Percentiles rank a stretch among this genome's conserved stretches.
phyloP scores from a whole-genome alignment of 345 rosid genomes.

The Erysimum cheiranthoides region DNA sequence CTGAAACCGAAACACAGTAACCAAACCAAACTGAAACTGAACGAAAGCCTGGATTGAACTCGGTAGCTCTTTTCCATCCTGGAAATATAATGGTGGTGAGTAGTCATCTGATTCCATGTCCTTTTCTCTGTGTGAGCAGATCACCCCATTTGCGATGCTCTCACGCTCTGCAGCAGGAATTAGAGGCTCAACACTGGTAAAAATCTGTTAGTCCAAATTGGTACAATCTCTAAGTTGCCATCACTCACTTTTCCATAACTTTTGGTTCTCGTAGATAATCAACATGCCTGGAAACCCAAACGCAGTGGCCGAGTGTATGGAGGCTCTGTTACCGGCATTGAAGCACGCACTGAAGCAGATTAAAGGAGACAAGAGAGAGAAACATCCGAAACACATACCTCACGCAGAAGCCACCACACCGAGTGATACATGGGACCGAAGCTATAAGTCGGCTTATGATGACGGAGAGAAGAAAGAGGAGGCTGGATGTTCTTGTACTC shows the following conservation, averaged over 20 bases:
- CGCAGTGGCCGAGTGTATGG: constrained; percentile 94
- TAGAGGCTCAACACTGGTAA: constrained; percentile 93
- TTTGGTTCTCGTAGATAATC: constrained; percentile 63
- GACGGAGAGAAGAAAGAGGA: constrained; percentile 42
- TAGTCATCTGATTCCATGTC: constrained; percentile 12
- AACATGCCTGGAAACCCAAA: constrained; percentile 99
- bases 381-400: constrained; percentile 85
- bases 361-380: constrained; percentile 93
- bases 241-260: constrained; percentile 10
- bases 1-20: too few relatives aligned
- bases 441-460: constrained; percentile 62
- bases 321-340: constrained; percentile 82
- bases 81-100: not conserved
- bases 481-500: constrained; percentile 62
- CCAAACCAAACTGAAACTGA: too few relatives aligned
- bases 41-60: too few relatives aligned
- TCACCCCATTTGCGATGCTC: constrained; percentile 95
- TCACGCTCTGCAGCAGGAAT: constrained; percentile 96
- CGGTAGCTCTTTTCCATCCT: not conserved
- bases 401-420: constrained; percentile 67
- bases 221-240: constrained; percentile 7
- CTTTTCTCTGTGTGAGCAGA: constrained; percentile 53
- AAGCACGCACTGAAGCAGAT: constrained; percentile 92
- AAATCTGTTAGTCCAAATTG: constrained; percentile 11
- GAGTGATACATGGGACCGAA: constrained; percentile 70